Evolutionary conservation across 768 basidiomycete species (phyloP), one percentile per base, ranked within the genome.

Genomic region (Termitomyces sp.): DNA sequence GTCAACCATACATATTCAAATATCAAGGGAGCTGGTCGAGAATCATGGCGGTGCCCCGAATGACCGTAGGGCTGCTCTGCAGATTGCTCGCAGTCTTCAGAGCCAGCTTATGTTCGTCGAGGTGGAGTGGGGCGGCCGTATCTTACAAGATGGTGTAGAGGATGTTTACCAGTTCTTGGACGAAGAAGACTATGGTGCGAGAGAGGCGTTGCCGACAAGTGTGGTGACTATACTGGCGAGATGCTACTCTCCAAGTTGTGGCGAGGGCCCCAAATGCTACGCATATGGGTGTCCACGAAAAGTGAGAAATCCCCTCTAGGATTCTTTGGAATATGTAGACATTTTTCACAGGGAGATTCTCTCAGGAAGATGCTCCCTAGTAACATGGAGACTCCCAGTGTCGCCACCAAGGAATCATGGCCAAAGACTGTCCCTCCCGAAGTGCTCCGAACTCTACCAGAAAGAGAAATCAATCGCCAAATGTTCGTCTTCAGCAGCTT

Each of bases 121-220:
- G 65, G 94, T 98, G 3, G 95, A 98, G 66, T 96, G 95, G 92
- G 92, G 91, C 24, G 84, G 85, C 45, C 82, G 87, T 19, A 77
- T 87, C 2, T 72, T 98, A 51, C 84, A 89, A 57, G 94, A 96
- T 62, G 87, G 90, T 1, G 90, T 96, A 2, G 94, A 96, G 64
- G 93, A 96, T 61, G 94, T 97, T 2, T 98, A 90, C 69, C 90
- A 90, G 81, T 96, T 98, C 71, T 74, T 93, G 68, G 93, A 93
- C 56, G 94, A 97, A 56, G 78, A 81, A 44, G 87, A 87, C 53
- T 85, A 85, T 35, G 66, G 69, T 24, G 78, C 82, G 1, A 85
- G 84, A 52, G 83, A 85, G 62, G 83, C 80, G 57, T 65, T 96
- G 6, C 93, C 93, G 5, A 94, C 91, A 0, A 93, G 90, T 2